A percentile compares a stretch with the other conserved stretches of the same genome.
Conservation (phyloP, 1,139 yeast genomes). For the Ashbya aceris region DNA sequence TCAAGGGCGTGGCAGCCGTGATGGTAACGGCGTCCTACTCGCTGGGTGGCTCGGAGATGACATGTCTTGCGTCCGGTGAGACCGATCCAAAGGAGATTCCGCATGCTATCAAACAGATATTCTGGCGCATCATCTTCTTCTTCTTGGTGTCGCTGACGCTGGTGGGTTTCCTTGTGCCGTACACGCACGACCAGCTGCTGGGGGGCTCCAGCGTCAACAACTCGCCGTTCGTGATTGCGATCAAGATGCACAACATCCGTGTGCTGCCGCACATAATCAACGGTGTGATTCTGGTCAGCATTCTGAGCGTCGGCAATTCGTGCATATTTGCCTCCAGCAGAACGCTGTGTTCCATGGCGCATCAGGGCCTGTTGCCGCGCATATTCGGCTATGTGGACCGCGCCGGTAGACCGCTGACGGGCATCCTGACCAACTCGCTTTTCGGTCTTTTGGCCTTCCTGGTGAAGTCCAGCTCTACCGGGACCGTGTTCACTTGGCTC, state of each 20-base stretch:
- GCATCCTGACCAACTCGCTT: constrained; percentile 57
- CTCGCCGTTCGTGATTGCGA: constrained; percentile 61
- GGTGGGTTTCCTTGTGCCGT: constrained; percentile 62
- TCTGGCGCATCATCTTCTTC: constrained; percentile 61
- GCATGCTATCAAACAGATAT: constrained; percentile 60
- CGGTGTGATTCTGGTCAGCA: constrained; percentile 62
- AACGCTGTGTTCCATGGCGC: constrained; percentile 73
- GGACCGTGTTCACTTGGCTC: constrained; percentile 65
- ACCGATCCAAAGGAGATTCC: constrained; percentile 63
- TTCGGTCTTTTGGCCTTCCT: constrained; percentile 76
- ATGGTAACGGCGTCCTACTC: constrained; percentile 80
- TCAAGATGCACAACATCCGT: constrained; percentile 48
- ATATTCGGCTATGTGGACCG: constrained; percentile 51
- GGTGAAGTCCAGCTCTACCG: constrained; percentile 51
- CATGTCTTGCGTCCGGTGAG: constrained; percentile 81
- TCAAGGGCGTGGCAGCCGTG: constrained; percentile 73
- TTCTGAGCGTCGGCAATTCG: constrained; percentile 64
- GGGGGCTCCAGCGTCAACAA: constrained; percentile 44
- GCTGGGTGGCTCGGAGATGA: constrained; percentile 73
- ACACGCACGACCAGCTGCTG: constrained; percentile 42
- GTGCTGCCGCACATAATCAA: constrained; percentile 65
- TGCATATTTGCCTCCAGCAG: constrained; percentile 73
- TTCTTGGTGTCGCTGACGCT: constrained; percentile 51
- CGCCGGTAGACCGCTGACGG: constrained; percentile 57
- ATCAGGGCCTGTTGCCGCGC: constrained; percentile 72